Percentiles rank a stretch among this genome's conserved stretches.
These are phyloP conservation scores for Tulasnella sp. DNA, from an alignment of 768 basidiomycete genomes.

Conservation along the genomic window DNA sequence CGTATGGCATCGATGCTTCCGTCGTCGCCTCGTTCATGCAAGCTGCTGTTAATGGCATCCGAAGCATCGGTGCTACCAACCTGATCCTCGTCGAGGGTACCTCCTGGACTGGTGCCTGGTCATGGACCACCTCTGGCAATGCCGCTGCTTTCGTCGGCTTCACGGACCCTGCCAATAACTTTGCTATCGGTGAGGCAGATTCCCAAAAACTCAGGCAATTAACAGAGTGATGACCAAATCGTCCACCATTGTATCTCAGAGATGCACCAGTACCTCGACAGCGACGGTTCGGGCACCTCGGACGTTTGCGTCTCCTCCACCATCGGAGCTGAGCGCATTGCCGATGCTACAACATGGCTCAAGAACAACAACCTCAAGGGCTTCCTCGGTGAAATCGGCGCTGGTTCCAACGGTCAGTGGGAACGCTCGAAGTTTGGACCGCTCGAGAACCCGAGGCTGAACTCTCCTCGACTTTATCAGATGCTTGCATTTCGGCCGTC, in stretches of 20 bases:
- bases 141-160: conserved; percentile 50
- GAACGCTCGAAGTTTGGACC: not conserved
- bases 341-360: conserved; percentile 57
- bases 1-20: conserved; percentile 54
- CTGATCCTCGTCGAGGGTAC: conserved; percentile 45
- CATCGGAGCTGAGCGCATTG: conserved; percentile 57
- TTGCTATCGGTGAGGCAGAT: conserved; percentile 49
- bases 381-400: conserved; percentile 62
- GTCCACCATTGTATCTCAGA: conserved; percentile 39
- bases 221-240: not conserved
- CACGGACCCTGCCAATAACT: conserved; percentile 59
- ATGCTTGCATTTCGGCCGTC: conserved; percentile 48
- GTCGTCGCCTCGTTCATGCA: conserved; percentile 57
- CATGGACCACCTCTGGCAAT: conserved; percentile 60
- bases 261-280: conserved; percentile 70
- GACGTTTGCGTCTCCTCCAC: conserved; percentile 55
- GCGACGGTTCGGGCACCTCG: conserved; percentile 54
- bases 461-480: conserved; percentile 26
- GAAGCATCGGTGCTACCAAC: conserved; percentile 57
- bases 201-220: not conserved
- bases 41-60: conserved; percentile 63
- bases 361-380: conserved; percentile 58
- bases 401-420: conserved; percentile 40
- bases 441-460: not conserved
- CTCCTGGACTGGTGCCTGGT: conserved; percentile 59